Evolutionary conservation across 805 yeast species (phyloP), one percentile per base, ranked within the genome.

Genomic region (Starmerella stigmatis): DNA sequence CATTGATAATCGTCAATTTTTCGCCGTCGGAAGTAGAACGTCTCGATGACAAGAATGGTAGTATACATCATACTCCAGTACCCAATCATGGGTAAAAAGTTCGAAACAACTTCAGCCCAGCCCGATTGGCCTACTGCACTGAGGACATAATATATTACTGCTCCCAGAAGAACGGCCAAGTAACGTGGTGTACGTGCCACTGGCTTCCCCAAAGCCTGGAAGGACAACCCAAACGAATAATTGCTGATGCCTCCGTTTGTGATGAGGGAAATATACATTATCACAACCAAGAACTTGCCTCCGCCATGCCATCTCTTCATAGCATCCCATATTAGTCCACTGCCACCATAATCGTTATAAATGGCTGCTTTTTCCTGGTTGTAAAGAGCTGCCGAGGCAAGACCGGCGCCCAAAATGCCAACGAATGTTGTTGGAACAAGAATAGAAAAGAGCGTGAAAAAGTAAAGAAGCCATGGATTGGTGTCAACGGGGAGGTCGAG

Each of bases 51-150:
- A 27, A 84, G 63, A 36, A 85, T 60, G n/a, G 75, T 72, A 55
- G 79, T 75, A 61, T 85, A 86, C 65, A 85, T 82, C 47, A 88
- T 75, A 45, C 83, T 75, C 95, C 95, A 85, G 64, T 85, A 85
- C 2, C 94, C 94, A 47, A 85, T 74, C 94, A 85, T 85, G 9
- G 95, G 94, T 56, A 85, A 66, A 63, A 85, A 85, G 57, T 85
- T 85, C 10, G 85, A 77, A 53, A 85, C 66, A 48, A 86, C 83
- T 3, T 76, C 69, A 46, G 84, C 69, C 59, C 86, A 81, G 54
- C 79, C 78, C 58, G 79, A 66, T 55, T 81, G 71, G 10, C 95
- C 95, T 19, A 74, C 88, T 48, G 84, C 64, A 1, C 94, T 79
- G 59, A 85, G 73, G 3, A 80, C 75, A 50, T 82, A 66, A 56